phyloP scores from a whole-genome alignment of 2,329 filamentous ascomycete genomes.

The Cercospora sp. region DNA sequence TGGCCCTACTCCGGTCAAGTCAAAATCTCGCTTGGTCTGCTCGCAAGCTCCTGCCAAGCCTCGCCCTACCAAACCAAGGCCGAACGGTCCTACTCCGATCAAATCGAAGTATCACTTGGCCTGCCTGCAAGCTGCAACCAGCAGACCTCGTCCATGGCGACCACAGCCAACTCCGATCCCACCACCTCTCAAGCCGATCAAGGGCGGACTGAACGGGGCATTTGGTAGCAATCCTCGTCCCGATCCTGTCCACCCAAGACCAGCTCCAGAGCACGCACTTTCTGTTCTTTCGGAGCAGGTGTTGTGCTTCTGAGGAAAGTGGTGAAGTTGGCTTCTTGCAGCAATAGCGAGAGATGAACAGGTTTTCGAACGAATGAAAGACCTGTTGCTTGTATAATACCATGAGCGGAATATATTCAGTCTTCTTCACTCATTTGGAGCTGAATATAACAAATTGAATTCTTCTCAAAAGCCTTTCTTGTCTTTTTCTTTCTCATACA shows the following conservation, averaged over 20 bases:
- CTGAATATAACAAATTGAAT: not conserved
- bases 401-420: not conserved
- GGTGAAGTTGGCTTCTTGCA: not conserved
- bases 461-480: not conserved
- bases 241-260: not conserved
- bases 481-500: not conserved
- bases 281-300: not conserved
- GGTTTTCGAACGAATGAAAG: not conserved
- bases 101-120: not conserved
- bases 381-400: not conserved
- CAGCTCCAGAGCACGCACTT: not conserved
- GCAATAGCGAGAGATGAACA: not conserved
- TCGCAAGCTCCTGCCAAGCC: not conserved
- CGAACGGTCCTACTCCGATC: not conserved
- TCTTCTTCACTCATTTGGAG: not conserved
- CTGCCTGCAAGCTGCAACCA: not conserved
- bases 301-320: not conserved
- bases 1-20: not conserved
- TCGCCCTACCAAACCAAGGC: not conserved
- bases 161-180: not conserved
- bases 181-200: not conserved
- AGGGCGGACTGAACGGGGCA: not conserved
- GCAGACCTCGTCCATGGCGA: not conserved
- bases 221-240: not conserved
- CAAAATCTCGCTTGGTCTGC: not conserved